Evolutionary conservation across 345 rosid species (phyloP).

Genomic region (Lepidium didymum): DNA sequence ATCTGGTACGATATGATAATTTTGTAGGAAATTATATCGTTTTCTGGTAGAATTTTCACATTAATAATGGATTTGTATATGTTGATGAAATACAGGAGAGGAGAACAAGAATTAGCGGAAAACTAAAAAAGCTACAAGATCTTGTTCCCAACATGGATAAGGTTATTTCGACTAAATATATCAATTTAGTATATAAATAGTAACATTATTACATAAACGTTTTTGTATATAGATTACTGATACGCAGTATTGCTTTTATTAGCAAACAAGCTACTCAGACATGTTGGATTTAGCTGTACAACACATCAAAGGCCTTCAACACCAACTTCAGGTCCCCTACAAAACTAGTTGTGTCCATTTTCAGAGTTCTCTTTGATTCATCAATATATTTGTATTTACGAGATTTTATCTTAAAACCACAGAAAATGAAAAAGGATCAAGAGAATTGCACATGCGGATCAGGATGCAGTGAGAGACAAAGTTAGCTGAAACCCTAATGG

Average conservation of each 20-base stretch:
- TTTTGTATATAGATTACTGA: not conserved
- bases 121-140: conserved; percentile 88
- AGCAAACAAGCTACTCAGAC: conserved; percentile 98
- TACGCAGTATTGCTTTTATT: not conserved
- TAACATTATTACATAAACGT: not conserved
- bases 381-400: not conserved
- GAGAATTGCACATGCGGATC: conserved; percentile 62
- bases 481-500: conserved; percentile 8
- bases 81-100: conserved; percentile 53
- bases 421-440: conserved; percentile 70
- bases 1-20: too few relatives aligned
- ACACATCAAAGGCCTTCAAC: conserved; percentile 91
- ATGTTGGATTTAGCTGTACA: conserved; percentile 96
- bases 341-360: not conserved
- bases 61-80: not conserved
- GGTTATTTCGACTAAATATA: conserved; percentile 37
- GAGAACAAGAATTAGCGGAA: conserved; percentile 92
- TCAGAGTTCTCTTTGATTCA: not conserved
- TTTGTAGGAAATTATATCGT: too few relatives aligned
- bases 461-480: conserved; percentile 29
- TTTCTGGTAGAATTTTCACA: not conserved
- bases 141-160: conserved; percentile 99
- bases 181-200: not conserved
- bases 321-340: conserved; percentile 66
- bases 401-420: conserved; percentile 11